These are phyloP conservation scores for Erysimum cheiranthoides DNA, from an alignment of 345 rosid genomes.

Conservation along the genomic window DNA sequence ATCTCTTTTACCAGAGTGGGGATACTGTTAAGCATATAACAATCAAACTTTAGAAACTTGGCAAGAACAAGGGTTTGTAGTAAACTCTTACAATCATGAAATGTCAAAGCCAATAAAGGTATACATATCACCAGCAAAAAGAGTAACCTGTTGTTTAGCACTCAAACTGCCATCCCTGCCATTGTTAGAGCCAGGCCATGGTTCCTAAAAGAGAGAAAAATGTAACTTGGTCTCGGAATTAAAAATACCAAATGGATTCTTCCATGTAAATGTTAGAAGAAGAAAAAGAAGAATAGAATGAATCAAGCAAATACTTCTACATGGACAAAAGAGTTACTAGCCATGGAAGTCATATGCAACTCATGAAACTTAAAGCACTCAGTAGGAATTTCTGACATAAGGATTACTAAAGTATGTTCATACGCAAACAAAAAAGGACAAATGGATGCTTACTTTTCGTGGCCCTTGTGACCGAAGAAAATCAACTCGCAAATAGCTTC, in stretches of 20 bases:
- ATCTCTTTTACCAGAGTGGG: slow-evolving; percentile 60
- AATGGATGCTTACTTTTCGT: slow-evolving; percentile 68
- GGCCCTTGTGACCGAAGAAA: slow-evolving; percentile 74
- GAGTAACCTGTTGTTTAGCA: slow-evolving; percentile 61
- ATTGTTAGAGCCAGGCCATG: slow-evolving; percentile 58
- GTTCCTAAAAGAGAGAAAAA: slow-evolving; percentile 61
- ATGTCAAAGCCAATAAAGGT: slow-evolving; percentile 7
- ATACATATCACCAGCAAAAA: slow-evolving; percentile 5
- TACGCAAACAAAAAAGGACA: background rate
- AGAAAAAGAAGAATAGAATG: slow-evolving; percentile 1
- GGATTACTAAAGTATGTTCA: background rate
- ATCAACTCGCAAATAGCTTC: slow-evolving; percentile 88
- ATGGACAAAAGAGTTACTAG: slow-evolving; percentile 1
- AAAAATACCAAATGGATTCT: background rate
- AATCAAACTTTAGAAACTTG: slow-evolving; percentile 11
- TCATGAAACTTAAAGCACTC: slow-evolving; percentile 7
- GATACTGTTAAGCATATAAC: slow-evolving; percentile 49
- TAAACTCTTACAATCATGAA: slow-evolving; percentile 7
- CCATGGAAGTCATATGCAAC: background rate
- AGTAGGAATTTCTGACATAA: background rate
- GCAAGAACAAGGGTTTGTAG: slow-evolving; percentile 9
- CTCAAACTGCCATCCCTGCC: slow-evolving; percentile 54
- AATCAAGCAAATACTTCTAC: background rate
- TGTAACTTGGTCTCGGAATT: slow-evolving; percentile 8
- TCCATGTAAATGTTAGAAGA: slow-evolving; percentile 11